Evolutionary conservation across 371 early-diverging fungal species (phyloP).

Genomic region (Capniomyces stellatus): DNA sequence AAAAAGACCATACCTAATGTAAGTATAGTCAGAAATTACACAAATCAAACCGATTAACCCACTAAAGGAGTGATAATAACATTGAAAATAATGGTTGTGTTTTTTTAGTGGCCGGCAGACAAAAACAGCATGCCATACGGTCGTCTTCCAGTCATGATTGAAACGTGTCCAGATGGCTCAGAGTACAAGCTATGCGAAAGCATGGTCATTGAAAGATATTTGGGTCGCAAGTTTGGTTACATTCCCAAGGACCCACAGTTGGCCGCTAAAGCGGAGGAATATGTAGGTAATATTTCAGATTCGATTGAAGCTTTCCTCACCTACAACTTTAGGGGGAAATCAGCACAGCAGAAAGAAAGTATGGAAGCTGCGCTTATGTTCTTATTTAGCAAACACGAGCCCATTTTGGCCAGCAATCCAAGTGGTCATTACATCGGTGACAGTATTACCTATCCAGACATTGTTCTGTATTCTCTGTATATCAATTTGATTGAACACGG

Average conservation of each 20-base stretch:
- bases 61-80: no score
- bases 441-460: constrained; percentile 13
- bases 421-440: constrained; percentile 18
- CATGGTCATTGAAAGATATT: constrained; percentile 30
- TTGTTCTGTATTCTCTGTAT: not conserved
- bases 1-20: constrained; percentile 15
- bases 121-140: constrained; percentile 31
- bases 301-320: constrained; percentile 1
- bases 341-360: constrained; percentile 7
- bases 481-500: not conserved
- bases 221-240: constrained; percentile 23
- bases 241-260: constrained; percentile 15
- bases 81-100: no score
- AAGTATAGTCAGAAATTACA: no score
- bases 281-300: constrained; percentile 15
- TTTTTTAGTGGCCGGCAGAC: constrained; percentile 25
- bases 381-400: constrained; percentile 11
- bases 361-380: constrained; percentile 5
- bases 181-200: constrained; percentile 26
- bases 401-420: constrained; percentile 17
- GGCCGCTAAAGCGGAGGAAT: constrained; percentile 18
- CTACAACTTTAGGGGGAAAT: constrained; percentile 3
- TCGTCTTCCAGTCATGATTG: constrained; percentile 29
- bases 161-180: constrained; percentile 14
- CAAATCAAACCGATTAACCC: no score